phyloP scores from a whole-genome alignment of 2,329 filamentous ascomycete genomes.

The Fusarium fracticaudum region DNA sequence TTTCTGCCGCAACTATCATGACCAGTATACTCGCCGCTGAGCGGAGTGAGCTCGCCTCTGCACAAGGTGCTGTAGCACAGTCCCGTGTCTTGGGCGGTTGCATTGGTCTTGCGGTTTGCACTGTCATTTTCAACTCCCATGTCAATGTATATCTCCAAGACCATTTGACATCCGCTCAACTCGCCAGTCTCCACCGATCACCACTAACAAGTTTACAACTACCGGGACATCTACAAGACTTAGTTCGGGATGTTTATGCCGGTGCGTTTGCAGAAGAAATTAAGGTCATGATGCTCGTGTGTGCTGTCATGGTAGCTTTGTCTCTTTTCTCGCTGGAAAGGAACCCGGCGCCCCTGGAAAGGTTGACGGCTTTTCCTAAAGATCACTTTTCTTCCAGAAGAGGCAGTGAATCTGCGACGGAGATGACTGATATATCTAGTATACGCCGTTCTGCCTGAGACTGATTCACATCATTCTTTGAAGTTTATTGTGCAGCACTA shows the following conservation, averaged over 20 bases:
- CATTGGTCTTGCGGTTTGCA: constrained; percentile 66
- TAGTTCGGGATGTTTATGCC: constrained; percentile 55
- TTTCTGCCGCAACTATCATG: constrained; percentile 66
- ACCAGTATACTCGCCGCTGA: constrained; percentile 62
- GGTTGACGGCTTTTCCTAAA: constrained; percentile 41
- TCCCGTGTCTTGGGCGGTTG: constrained; percentile 68
- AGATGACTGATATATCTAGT: constrained; percentile 47
- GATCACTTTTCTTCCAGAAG: constrained; percentile 44
- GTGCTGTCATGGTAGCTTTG: constrained; percentile 54
- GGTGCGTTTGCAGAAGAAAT: constrained; percentile 58
- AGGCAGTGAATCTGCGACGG: constrained; percentile 52
- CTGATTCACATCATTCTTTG: not conserved
- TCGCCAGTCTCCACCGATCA: constrained; percentile 56
- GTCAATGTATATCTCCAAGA: constrained; percentile 51
- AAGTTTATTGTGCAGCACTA: not conserved
- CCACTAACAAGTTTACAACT: constrained; percentile 52
- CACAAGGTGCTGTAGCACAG: constrained; percentile 69
- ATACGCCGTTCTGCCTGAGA: constrained; percentile 30
- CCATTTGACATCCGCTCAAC: constrained; percentile 49
- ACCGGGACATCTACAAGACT: constrained; percentile 44
- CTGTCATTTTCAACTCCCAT: constrained; percentile 64
- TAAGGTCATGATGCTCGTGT: constrained; percentile 57
- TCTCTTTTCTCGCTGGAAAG: constrained; percentile 58
- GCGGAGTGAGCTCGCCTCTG: constrained; percentile 62
- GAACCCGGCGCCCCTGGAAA: constrained; percentile 50